Percentiles rank a stretch among this genome's conserved stretches.
Evolutionary conservation across 1,139 yeast genomes (phyloP).

Genomic region (Saccharomyces hybrid): DNA sequence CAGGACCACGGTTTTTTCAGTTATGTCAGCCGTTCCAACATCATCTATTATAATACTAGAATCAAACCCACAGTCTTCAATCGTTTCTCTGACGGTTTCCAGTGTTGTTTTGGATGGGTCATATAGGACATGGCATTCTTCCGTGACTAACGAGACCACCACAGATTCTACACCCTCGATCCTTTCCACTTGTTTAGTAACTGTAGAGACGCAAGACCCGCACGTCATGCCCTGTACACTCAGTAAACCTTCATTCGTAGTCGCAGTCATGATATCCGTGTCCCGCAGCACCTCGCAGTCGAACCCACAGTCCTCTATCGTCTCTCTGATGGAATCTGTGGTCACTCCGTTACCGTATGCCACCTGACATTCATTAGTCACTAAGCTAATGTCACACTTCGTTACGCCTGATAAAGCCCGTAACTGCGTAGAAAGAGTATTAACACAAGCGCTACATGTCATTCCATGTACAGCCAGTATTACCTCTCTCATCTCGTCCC

Average conservation of each 20-base stretch:
- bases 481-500: constrained; percentile 10
- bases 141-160: constrained; percentile 65
- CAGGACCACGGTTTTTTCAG: neutral
- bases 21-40: constrained; percentile 6
- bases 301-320: constrained; percentile 72
- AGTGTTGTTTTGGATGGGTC: constrained; percentile 33
- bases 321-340: constrained; percentile 36
- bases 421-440: constrained; percentile 53
- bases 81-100: constrained; percentile 32
- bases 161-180: constrained; percentile 38
- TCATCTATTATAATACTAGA: constrained; percentile 31
- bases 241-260: constrained; percentile 2
- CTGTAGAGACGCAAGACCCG: constrained; percentile 67
- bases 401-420: constrained; percentile 43
- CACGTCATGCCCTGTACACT: constrained; percentile 74
- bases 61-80: constrained; percentile 77
- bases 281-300: constrained; percentile 40
- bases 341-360: constrained; percentile 35
- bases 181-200: constrained; percentile 46
- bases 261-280: neutral
- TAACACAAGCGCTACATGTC: constrained; percentile 83
- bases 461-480: constrained; percentile 50
- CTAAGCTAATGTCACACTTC: constrained; percentile 53
- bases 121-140: constrained; percentile 51
- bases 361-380: constrained; percentile 66